These are phyloP conservation scores for Tillandsia fasciculata DNA, from an alignment of 176 grass and related monocot genomes.

Conservation along the genomic window DNA sequence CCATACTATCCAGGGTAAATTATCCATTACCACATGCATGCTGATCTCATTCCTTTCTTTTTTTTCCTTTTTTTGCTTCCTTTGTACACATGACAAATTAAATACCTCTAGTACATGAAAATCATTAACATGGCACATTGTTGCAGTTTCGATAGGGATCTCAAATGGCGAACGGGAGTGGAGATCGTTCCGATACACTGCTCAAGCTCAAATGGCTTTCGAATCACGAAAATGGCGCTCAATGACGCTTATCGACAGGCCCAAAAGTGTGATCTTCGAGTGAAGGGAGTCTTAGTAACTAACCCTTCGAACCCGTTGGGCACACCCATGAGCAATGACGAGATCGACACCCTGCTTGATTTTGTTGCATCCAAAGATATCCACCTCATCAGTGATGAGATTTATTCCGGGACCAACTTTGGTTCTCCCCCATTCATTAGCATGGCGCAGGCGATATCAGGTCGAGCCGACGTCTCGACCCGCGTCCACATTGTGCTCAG, in stretches of 20 bases:
- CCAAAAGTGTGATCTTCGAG: conserved; percentile 39
- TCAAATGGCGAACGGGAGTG: conserved; percentile 90
- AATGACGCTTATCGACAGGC: conserved; percentile 56
- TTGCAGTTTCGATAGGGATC: conserved; percentile 84
- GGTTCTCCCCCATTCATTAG: conserved; percentile 52
- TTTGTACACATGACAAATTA: not conserved
- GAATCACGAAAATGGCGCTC: conserved; percentile 52
- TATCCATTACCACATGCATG: not conserved
- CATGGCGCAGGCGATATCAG: conserved; percentile 46
- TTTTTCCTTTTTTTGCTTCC: not conserved
- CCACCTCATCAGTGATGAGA: conserved; percentile 92
- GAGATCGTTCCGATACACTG: conserved; percentile 91
- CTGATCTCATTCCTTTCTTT: not conserved
- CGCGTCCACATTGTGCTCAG: conserved; percentile 83
- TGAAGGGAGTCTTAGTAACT: conserved; percentile 80
- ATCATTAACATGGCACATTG: not conserved
- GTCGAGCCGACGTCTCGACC: not conserved
- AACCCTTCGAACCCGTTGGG: conserved; percentile 97
- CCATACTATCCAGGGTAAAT: conserved; percentile 89
- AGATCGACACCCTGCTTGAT: conserved; percentile 47
- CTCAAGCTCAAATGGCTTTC: conserved; percentile 49
- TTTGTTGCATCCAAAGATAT: conserved; percentile 60
- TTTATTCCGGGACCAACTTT: conserved; percentile 76
- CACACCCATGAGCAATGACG: conserved; percentile 32
- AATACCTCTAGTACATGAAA: not conserved